Evolutionary conservation across 176 grass and related monocot species (phyloP).

Genomic region (Triticum turgidum): DNA sequence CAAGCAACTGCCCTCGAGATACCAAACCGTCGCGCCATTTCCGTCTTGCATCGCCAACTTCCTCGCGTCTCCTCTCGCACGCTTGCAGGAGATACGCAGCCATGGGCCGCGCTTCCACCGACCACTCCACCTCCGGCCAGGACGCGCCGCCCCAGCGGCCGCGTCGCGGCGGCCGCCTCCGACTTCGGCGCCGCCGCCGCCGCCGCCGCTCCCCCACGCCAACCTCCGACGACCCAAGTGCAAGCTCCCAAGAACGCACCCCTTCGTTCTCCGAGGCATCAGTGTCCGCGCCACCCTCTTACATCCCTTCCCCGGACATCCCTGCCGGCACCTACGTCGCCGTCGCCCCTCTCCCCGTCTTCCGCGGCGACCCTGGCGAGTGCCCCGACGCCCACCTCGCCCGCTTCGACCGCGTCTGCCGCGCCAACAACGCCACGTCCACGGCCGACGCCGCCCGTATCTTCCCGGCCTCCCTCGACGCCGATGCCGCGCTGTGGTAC

Average conservation of each 20-base stretch:
- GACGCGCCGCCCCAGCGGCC: neutral
- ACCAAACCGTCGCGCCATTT: constrained; percentile 11
- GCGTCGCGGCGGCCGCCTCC: neutral
- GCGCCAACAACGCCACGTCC: constrained; percentile 36
- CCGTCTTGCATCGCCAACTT: neutral
- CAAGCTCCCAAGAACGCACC: constrained; percentile 13
- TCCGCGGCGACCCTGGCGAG: constrained; percentile 62
- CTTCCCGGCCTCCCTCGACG: constrained; percentile 67
- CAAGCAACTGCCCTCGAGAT: neutral
- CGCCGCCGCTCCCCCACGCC: constrained; percentile 4
- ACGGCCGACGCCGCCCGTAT: constrained; percentile 37
- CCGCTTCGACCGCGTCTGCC: constrained; percentile 60
- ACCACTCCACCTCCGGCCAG: constrained; percentile 15
- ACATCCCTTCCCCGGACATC: constrained; percentile 6
- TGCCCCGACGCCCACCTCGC: constrained; percentile 53
- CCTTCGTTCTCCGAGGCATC: constrained; percentile 8
- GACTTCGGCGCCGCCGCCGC: neutral
- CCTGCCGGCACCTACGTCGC: constrained; percentile 24
- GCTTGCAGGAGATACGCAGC: neutral
- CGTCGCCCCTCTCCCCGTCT: constrained; percentile 42
- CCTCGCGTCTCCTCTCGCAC: neutral
- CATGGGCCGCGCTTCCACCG: constrained; percentile 35
- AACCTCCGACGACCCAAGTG: neutral
- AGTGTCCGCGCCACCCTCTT: neutral
- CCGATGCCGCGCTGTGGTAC: constrained; percentile 63